Evolutionary conservation across 2,329 filamentous ascomycete genomes (phyloP).

Genomic region (Pseudogymnoascus sp.): DNA sequence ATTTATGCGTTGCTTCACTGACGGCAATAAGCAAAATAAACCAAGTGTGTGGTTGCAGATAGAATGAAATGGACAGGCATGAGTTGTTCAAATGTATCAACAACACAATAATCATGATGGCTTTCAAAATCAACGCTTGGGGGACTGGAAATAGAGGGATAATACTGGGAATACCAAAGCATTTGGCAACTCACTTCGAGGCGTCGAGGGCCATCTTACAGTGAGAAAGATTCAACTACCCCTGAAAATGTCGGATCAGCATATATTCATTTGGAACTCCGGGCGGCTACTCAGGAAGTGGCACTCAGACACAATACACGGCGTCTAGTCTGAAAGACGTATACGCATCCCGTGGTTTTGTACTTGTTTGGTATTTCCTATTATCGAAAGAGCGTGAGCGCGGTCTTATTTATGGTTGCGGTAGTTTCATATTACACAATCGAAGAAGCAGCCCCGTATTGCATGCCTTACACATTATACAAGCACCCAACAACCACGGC

Average conservation of each 20-base stretch:
- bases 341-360: background rate
- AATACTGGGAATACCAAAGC: background rate
- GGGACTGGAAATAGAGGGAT: background rate
- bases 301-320: background rate
- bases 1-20: background rate
- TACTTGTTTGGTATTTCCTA: background rate
- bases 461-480: background rate
- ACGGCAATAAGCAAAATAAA: background rate
- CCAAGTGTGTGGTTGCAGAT: background rate
- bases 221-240: background rate
- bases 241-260: background rate
- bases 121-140: no score
- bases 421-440: slow-evolving; percentile 2
- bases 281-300: background rate
- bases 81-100: no score
- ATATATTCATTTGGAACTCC: background rate
- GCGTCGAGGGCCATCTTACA: background rate
- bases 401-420: background rate
- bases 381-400: background rate
- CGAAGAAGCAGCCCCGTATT: background rate
- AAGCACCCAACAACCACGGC: background rate
- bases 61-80: background rate
- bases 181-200: background rate
- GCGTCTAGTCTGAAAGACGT: background rate
- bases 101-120: background rate